Evolutionary conservation across 75 land plant genomes (phyloP), one percentile per base, ranked within the genome.

Genomic region (Chamaecyparis obtusa): DNA sequence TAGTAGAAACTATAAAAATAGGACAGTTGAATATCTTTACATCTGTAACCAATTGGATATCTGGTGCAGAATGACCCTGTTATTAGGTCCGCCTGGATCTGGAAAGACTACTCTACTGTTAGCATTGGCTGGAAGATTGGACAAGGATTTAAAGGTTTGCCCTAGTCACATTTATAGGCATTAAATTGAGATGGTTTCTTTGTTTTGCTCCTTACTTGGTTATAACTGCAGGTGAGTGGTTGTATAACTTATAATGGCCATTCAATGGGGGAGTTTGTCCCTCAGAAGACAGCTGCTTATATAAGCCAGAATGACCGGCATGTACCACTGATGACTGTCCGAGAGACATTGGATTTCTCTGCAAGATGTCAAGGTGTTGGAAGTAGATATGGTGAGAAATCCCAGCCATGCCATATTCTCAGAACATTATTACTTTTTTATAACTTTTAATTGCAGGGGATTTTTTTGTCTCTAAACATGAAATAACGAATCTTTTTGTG

Each of bases 281-380:
- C 51, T 49, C 51, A 49, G 51, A 49, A 49, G 51, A 49, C 51
- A 49, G 10, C 51, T 49, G 51, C 51, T 10, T 49, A 49, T 10
- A 49, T 93, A 17, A 90, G 97, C 79, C 97, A 96, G 86, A 89
- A 90, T 11, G 98, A 96, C 75, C 86, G 87, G 85, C 98, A 95
- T 74, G 91, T 96, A 64, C 92, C 91, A 21, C 93, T 93, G 88
- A 89, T 95, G 33, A 95, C 98, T 24, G 98, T 95, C 15, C 74
- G 96, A 81, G 97, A 96, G 87, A 96, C 97, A 15, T 96, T 49
- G 15, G 96, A 93, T 88, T 96, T 93, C 89, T 92, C 95, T 43
- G 94, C 93, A 17, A 91, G 95, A 79, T 95, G 94, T 76, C 94
- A 96, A 88, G 95, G 96, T 24, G 95, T 94, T 72, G 92, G 92